Evolutionary conservation across 2,329 filamentous ascomycete species (phyloP), one percentile per base, ranked within the genome.

Genomic region (Monascus ruber): DNA sequence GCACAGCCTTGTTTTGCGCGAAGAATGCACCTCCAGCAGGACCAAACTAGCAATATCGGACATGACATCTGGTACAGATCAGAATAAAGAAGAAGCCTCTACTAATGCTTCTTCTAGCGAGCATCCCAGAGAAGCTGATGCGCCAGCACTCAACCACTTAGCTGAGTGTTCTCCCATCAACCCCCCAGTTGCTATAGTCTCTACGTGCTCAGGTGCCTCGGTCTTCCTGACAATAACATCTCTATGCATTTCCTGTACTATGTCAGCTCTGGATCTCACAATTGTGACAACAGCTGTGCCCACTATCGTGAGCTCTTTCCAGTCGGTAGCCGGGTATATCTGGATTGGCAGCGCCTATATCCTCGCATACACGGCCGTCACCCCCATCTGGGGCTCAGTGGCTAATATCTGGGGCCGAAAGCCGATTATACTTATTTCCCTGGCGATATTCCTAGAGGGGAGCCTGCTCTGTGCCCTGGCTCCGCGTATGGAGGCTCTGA

Each of bases 331-430:
- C 5, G 70, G 69, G 17, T 74, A 73, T 45, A 68, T 65, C 5
- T 76, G 72, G 72, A 68, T 76, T 28, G 71, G 71, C 10, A 65
- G 63, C 24, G 66, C 70, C 5, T 75, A 73, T 43, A 51, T 72
- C 1, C 63, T 74, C 17, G 66, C 65, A 32, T 66, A 65, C 43
- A 60, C 69, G 4, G 69, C 69, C 1, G 59, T 42, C 0, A 45
- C 38, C 4, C 50, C 54, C 8, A 38, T 54, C 28, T 49, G 46
- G 46, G 46, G 46, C 10, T 44, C 37, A 26, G 55, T 77, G 29
- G 70, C 68, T 1, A 74, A 78, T 44, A 76, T 77, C 28, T 78
- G 69, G 68, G 74, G 74, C 3, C 66, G 74, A 5, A 76, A 76
- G 48, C 68, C 69, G 0, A 64, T 76, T 26, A 46, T 77, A 3